Evolutionary conservation across 2,329 filamentous ascomycete genomes (phyloP), one percentile per base, ranked within the genome.

Genomic region (Elsinoe perseae): DNA sequence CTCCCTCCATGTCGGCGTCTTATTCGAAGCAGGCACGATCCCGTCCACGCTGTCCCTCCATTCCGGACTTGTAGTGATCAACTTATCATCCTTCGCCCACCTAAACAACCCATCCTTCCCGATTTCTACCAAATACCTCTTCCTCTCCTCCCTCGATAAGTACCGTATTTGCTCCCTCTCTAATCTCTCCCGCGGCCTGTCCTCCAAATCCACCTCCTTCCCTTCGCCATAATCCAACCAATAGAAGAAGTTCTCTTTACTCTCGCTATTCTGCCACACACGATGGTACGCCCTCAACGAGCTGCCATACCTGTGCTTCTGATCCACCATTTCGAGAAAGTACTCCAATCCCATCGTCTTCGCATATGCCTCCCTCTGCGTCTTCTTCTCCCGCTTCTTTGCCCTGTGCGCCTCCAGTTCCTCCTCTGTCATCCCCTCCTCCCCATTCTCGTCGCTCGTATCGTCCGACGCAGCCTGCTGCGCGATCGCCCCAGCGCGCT

Each of bases 171-270:
- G 83, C 68, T 95, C 88, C 21, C 81, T 78, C 53, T 93, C 87
- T 5, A 95, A 74, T 12, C 82, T 77, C 58, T 87, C 84, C 32
- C 91, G 78, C 1, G 89, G 84, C 61, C 89, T 89, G 0, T 81
- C 78, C 2, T 82, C 79, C 10, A 92, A 73, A 60, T 92, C 85
- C 42, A 93, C 67, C 36, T 80, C 69, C 62, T 76, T 82, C 0
- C 91, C 91, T 50, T 85, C 84, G 4, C 91, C 91, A 58, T 86
- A 77, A 67, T 96, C 91, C 1, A 95, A 76, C 90, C 91, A 95
- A 72, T 90, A 92, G 69, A 95, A 95, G 77, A 91, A 96, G 66
- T 93, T 95, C 68, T 95, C 86, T 3, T 83, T 80, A 0, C 89
- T 92, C 25, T 87, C 76, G 1, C 82, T 76, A 59, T 80, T 81